Conservation (phyloP, 1,284 basidiomycete species). For the Coniferiporia sulphurascens region DNA sequence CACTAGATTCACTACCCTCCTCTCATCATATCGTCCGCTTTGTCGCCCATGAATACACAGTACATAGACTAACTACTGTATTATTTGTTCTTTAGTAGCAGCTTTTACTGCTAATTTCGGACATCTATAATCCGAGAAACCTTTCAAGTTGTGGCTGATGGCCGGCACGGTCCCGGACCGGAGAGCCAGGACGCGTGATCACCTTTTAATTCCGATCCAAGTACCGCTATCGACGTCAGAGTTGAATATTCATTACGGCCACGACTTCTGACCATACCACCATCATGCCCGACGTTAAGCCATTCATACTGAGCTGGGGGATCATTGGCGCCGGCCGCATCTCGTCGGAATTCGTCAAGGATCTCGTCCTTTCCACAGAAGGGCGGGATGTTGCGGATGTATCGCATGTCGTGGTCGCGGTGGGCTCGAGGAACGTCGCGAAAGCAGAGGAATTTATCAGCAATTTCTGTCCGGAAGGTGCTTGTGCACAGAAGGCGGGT, state of each 20-base stretch:
- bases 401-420: slow-evolving; percentile 37
- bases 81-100: too few species aligned
- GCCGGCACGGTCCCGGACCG: background rate
- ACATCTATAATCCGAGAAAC: background rate
- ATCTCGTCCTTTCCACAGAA: slow-evolving; percentile 21
- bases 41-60: too few species aligned
- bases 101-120: too few species aligned
- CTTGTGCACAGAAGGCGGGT: slow-evolving; percentile 20
- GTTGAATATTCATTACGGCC: too few species aligned
- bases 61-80: too few species aligned
- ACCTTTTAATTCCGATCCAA: background rate
- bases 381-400: slow-evolving; percentile 36
- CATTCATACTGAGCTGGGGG: slow-evolving; percentile 18
- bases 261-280: background rate
- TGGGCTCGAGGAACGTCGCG: slow-evolving; percentile 33
- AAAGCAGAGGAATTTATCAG: slow-evolving; percentile 39
- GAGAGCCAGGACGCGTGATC: background rate
- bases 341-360: slow-evolving; percentile 21
- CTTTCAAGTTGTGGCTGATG: background rate
- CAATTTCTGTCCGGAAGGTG: slow-evolving; percentile 20
- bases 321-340: slow-evolving; percentile 21
- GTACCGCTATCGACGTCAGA: background rate
- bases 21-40: too few species aligned
- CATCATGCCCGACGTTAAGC: slow-evolving; percentile 9
- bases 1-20: too few species aligned